Evolutionary conservation across 1,284 basidiomycete species (phyloP).

Genomic region (Wallemia hederae): DNA sequence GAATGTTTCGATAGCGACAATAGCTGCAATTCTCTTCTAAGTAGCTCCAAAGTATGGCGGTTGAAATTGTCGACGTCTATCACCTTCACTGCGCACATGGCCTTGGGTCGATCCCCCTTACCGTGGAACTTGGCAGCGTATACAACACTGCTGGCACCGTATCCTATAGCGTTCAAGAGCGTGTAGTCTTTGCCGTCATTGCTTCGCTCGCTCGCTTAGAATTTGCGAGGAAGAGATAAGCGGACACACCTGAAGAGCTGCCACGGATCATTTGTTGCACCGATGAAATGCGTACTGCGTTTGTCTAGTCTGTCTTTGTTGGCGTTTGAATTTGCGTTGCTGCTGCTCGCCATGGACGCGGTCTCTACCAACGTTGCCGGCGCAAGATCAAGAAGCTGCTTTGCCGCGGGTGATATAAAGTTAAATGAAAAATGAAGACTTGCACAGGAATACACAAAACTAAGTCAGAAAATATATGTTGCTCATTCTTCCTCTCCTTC

Average conservation of each 20-base stretch:
- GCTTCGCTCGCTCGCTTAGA: slow-evolving; percentile 17
- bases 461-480: too few species aligned
- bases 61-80: slow-evolving; percentile 53
- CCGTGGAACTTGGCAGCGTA: slow-evolving; percentile 38
- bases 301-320: not conserved
- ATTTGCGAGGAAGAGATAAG: slow-evolving; percentile 2
- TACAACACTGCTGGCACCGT: slow-evolving; percentile 62
- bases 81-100: slow-evolving; percentile 54
- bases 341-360: too few species aligned
- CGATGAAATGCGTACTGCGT: not conserved
- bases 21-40: slow-evolving; percentile 56
- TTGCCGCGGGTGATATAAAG: too few species aligned
- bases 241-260: not conserved
- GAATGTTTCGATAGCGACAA: slow-evolving; percentile 85
- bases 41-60: slow-evolving; percentile 31
- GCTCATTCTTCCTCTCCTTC: too few species aligned
- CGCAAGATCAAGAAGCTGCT: too few species aligned
- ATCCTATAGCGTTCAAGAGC: slow-evolving; percentile 42
- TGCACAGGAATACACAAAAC: too few species aligned
- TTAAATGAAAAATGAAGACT: too few species aligned
- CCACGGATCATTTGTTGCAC: not conserved
- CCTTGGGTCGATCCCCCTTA: slow-evolving; percentile 8
- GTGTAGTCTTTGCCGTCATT: slow-evolving; percentile 38
- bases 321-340: not conserved
- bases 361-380: too few species aligned